These are phyloP conservation scores for Wickerhamiella cacticola DNA, from an alignment of 805 yeast genomes.

Conservation along the genomic window DNA sequence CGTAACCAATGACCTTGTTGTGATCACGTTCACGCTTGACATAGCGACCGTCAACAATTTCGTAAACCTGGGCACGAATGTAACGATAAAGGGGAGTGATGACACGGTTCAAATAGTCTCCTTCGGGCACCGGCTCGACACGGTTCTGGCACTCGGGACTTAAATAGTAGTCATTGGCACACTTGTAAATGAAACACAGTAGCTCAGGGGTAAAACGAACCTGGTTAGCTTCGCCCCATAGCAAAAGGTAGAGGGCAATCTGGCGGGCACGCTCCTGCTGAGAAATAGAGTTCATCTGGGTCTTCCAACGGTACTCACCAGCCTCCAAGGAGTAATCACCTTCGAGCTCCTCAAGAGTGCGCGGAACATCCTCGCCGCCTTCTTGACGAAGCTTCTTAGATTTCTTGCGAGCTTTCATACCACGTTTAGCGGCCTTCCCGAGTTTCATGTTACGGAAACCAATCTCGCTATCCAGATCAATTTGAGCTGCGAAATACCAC, in stretches of 20 bases:
- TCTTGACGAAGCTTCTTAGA: conserved; percentile 31
- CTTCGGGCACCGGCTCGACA: conserved; percentile 37
- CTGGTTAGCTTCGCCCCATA: conserved; percentile 74
- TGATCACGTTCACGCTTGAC: conserved; percentile 61
- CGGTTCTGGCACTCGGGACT: conserved; percentile 85
- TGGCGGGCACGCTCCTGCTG: conserved; percentile 52
- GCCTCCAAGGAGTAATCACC: conserved; percentile 57
- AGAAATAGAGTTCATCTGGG: conserved; percentile 43
- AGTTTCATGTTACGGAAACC: conserved; percentile 47
- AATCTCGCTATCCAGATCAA: conserved; percentile 59
- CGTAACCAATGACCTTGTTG: conserved; percentile 59
- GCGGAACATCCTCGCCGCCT: conserved; percentile 45
- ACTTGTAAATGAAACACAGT: conserved; percentile 87
- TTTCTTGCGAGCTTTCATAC: conserved; percentile 38
- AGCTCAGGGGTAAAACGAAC: conserved; percentile 87
- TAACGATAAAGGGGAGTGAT: conserved; percentile 77
- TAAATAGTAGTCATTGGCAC: conserved; percentile 78
- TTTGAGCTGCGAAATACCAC: conserved; percentile 85
- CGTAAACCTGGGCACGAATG: conserved; percentile 57
- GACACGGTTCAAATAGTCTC: conserved; percentile 77
- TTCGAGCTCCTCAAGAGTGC: conserved; percentile 53
- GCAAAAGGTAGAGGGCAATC: conserved; percentile 47
- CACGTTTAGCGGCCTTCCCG: conserved; percentile 35
- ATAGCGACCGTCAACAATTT: conserved; percentile 41
- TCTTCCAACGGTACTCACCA: conserved; percentile 74